Evolutionary conservation across 2,329 filamentous ascomycete genomes (phyloP), one percentile per base, ranked within the genome.

Genomic region (Trichophyton rubrum): DNA sequence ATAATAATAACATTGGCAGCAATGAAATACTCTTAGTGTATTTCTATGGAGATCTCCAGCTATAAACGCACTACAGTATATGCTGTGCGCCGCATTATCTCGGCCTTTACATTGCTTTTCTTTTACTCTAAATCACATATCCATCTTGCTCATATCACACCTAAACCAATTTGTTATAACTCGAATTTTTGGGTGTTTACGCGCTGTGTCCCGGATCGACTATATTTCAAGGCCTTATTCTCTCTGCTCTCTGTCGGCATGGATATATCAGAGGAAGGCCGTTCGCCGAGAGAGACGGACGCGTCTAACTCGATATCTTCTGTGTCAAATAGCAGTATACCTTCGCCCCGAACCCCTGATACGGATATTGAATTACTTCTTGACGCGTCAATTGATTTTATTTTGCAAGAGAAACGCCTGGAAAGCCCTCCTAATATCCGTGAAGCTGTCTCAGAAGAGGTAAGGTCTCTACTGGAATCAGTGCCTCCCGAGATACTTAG

Each of bases 401-500:
- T 4, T 20, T 7, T 4, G 5, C 6, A 35, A 17, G 15, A n/a
- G 9, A 35, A 33, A 35, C 15, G 6, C 3, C 2, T 55, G 4
- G 27, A 35, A 35, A 35, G 4, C 2, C 49, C 49, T 9, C 49
- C 49, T n/a, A 27, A 15, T 13, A n/a, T 55, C 11, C 30, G 5
- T 15, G 49, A 55, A 38, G 49, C 17, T 3, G 40, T 59, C 11
- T 38, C 41, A 11, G 60, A 56, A n/a, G 41, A 53, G 17, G 41
- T 62, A 9, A 56, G 58, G 11, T 15, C 13, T 24, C 27, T 58
- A 24, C 43, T 64, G n/a, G 51, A 47, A 20, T 61, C 62, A 30
- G 45, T 59, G 40, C 64, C 64, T 9, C 64, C 64, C 11, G 64
- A 66, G 24, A 59, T 66, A 35, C 58, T 66, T 40, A 59, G 64